Base-by-base conservation (phyloP, 1,284 basidiomycete species). In the Earliella scabrosa region DNA sequence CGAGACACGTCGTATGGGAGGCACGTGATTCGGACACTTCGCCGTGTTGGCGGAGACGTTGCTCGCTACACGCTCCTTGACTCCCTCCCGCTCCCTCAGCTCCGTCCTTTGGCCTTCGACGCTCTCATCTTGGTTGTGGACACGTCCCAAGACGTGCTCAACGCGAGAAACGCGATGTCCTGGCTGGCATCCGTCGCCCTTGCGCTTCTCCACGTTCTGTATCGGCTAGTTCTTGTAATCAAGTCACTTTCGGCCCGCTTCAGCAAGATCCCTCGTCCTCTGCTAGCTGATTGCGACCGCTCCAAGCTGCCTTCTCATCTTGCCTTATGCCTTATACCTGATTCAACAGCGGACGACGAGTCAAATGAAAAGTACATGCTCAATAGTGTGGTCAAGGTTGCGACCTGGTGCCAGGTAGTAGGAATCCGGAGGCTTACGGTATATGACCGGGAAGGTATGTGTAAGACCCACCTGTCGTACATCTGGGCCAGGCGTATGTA, bases 401-500 rank as follows among this genome's bases (percentile, higher is more conserved):
- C 80, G 8, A 68, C 67, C 11, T 92, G 88, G 86, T 90, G 86
- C 72, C 78, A 75, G 54, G 67, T 60, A 21, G 71, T 75, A 36
- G 87, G 87, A 13, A 82, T 92, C 51, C 69, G 73, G 56, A 78
- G 77, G 46, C 73, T 92, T 46, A 88, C 85, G 16, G 77, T 89
- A 4, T 92, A 90, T 63, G 90, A 92, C 67, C 77, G 80, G 56
- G 72, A 82, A 58, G 90, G 90, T 90, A 67, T 52, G 82, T 70
- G 1, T 18, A 13, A 2, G 8, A 18, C 40, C 18, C 40, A 32
- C 7, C 2, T 40, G 14, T 45, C 11, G 3, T 35, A 10, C 6
- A 24, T 8, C 20, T 23, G 13, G 18, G 4, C 11, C 26, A 24
- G 16, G 13, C n/a, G 24, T 38, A 21, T 16, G 14, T 26, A 46